Evolutionary conservation across 129 eudicot genomes (phyloP).

Genomic region (Artemisia annua): DNA sequence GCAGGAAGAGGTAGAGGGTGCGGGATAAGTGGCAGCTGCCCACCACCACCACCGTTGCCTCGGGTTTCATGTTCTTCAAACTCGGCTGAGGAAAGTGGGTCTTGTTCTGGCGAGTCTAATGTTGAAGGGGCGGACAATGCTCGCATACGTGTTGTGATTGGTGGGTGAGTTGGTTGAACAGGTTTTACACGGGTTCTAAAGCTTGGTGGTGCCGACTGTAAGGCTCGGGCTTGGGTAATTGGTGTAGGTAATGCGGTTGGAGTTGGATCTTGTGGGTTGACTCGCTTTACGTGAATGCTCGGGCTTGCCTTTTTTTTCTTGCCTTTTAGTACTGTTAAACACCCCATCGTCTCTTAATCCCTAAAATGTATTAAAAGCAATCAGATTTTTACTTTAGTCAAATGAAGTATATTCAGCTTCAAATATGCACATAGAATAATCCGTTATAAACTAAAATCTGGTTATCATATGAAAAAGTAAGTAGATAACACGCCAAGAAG

Average conservation of each 20-base stretch:
- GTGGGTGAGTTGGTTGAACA: constrained; percentile 36
- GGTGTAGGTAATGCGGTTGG: constrained; percentile 86
- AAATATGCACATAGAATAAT: constrained; percentile 3
- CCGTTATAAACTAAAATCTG: background rate
- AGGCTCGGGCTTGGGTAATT: constrained; percentile 43
- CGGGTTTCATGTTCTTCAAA: constrained; percentile 53
- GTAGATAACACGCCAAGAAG: background rate
- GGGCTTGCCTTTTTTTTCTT: constrained; percentile 74
- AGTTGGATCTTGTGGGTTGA: constrained; percentile 66
- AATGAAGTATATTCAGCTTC: background rate
- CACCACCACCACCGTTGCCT: constrained; percentile 43
- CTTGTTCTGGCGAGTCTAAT: constrained; percentile 65
- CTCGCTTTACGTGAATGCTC: constrained; percentile 46
- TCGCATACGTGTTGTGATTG: constrained; percentile 46
- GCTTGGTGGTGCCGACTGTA: constrained; percentile 94
- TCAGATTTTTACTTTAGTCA: constrained; percentile 9
- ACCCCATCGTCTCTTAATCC: constrained; percentile 60
- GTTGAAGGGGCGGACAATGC: constrained; percentile 80
- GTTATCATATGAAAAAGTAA: background rate
- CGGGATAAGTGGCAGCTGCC: constrained; percentile 56
- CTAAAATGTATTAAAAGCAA: constrained; percentile 23
- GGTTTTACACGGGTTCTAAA: constrained; percentile 67
- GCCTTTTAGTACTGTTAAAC: constrained; percentile 74
- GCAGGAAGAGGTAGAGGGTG: constrained; percentile 96
- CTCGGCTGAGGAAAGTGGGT: constrained; percentile 52